Base-by-base conservation (phyloP, 768 basidiomycete species). In the Tylopilus intermedius region DNA sequence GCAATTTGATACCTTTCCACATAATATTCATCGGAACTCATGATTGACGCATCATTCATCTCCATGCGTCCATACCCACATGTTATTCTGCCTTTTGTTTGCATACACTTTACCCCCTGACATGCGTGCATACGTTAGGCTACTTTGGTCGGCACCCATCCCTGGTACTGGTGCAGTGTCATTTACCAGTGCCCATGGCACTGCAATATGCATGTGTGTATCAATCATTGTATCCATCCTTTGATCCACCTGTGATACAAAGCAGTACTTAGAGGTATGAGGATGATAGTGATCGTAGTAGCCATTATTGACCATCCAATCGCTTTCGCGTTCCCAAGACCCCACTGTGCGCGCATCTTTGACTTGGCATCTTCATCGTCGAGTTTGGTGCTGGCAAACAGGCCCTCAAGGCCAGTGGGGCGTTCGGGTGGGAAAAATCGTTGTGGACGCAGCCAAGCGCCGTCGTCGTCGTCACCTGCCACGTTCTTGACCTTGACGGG, bases 341-440 rank as follows among this genome's bases (percentile, higher is more conserved):
- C 29, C 38, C 33, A 49, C n/a, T 18, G 38, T 35, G 7, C 26
- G 13, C 30, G 10, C 10, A 6, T 8, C 22, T 11, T 51, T 15
- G 46, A 10, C 4, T 47, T 58, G 32, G 29, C 9, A 9, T 55
- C 42, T 45, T 49, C 56, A 47, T 82, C 81, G 48, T 85, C 82
- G 8, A 86, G 69, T 46, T 74, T 76, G 10, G 86, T 82, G 55
- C 72, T 74, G 51, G 82, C 82, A 55, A 90, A 84, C 14, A 90
- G 68, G 35, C 76, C 74, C 66, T 90, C 88, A 8, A 90, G 74
- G 13, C 88, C 88, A 1, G 88, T 90, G 1, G 87, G 85, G 55
- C 81, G 78, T 64, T 89, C 87, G 0, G 87, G 88, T 14, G 86
- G 79, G 58, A 89, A 90, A 63, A 89, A 90, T 13, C 78, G 76